Evolutionary conservation across 495 filamentous ascomycete genomes (phyloP).

Genomic region (Hamigera avellanea): DNA sequence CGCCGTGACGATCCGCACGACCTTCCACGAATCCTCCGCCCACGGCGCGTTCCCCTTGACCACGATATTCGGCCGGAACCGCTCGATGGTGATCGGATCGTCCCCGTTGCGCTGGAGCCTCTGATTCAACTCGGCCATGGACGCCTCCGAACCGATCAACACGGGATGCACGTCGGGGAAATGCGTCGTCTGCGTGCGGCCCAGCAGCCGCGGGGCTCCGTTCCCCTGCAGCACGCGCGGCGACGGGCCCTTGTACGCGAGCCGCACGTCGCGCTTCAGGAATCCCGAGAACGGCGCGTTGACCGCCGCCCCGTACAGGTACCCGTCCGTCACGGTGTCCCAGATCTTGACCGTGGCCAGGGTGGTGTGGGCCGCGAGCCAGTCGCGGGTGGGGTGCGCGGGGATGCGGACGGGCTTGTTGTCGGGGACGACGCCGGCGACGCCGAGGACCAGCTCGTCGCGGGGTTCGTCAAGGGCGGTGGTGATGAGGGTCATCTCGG

Average conservation of each 20-base stretch:
- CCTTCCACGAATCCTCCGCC: conserved; percentile 73
- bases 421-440: conserved; percentile 12
- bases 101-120: conserved; percentile 12
- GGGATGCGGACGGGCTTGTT: conserved; percentile 17
- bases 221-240: conserved; percentile 29
- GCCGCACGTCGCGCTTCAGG: conserved; percentile 18
- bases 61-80: conserved; percentile 83
- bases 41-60: conserved; percentile 50
- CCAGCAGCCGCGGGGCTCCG: conserved; percentile 21
- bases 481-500: conserved; percentile 31
- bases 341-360: conserved; percentile 25
- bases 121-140: conserved; percentile 28
- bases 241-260: conserved; percentile 33
- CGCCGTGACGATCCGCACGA: conserved; percentile 45
- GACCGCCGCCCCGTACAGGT: conserved; percentile 21
- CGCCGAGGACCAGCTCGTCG: conserved; percentile 12
- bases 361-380: conserved; percentile 22
- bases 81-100: conserved; percentile 32
- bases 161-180: conserved; percentile 35
- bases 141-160: conserved; percentile 41
- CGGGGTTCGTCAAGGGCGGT: conserved; percentile 20
- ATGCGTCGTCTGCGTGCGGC: conserved; percentile 25
- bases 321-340: conserved; percentile 28
- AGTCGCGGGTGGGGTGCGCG: conserved; percentile 16
- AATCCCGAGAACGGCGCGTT: conserved; percentile 26